Percentiles rank a stretch among this genome's conserved stretches.
phyloP scores from a whole-genome alignment of 495 filamentous ascomycete species.

The Geoglossum glabrum region DNA sequence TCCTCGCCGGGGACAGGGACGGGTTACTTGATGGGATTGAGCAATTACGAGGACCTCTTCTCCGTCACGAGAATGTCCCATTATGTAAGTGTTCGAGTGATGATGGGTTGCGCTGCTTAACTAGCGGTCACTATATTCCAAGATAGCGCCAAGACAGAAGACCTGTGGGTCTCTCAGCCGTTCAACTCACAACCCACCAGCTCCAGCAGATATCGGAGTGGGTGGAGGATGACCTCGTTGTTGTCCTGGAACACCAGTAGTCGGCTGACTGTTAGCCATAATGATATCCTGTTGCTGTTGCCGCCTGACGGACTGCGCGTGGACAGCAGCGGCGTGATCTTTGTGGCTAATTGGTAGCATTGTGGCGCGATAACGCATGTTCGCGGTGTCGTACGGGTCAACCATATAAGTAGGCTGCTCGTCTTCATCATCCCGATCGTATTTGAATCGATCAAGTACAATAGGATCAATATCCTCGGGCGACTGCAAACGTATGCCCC shows the following conservation, averaged over 20 bases:
- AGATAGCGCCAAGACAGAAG: background rate
- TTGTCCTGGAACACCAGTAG: background rate
- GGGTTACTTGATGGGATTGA: background rate
- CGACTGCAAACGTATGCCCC: constrained; percentile 23
- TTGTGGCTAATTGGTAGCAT: constrained; percentile 32
- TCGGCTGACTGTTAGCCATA: background rate
- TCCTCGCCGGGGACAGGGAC: background rate
- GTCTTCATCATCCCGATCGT: constrained; percentile 52
- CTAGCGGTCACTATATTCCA: background rate
- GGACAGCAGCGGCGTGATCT: constrained; percentile 5
- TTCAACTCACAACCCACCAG: background rate
- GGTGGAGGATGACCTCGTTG: background rate
- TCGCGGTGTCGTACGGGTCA: constrained; percentile 47
- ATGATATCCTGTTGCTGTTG: background rate
- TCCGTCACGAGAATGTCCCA: background rate
- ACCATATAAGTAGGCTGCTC: constrained; percentile 41
- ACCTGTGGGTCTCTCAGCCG: background rate
- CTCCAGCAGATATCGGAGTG: background rate
- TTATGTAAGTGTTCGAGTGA: background rate
- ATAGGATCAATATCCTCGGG: constrained; percentile 8
- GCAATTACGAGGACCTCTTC: background rate
- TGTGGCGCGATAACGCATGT: constrained; percentile 52
- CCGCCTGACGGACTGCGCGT: constrained; percentile 1
- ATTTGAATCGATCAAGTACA: constrained; percentile 56
- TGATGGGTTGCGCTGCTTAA: background rate